Evolutionary conservation across 2,329 filamentous ascomycete genomes (phyloP).

Genomic region (Helminthosporium solani): DNA sequence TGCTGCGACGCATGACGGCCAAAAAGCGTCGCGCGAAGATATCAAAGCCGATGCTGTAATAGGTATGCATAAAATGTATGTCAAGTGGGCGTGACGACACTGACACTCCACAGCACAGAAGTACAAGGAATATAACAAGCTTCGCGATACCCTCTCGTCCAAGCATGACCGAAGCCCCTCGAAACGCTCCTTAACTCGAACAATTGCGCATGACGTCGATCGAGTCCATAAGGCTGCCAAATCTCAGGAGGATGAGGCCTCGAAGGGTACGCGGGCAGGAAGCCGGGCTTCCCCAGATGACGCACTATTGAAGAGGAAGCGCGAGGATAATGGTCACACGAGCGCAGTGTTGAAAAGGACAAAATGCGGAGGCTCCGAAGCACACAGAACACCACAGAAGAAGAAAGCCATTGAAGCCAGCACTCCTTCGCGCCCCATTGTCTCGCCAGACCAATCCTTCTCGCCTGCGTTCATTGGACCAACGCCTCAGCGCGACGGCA

Average conservation of each 20-base stretch:
- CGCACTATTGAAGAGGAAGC: conserved; percentile 29
- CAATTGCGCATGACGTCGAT: conserved; percentile 19
- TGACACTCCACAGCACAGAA: conserved; percentile 58
- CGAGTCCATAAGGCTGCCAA: conserved; percentile 30
- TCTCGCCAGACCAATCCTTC: conserved; percentile 21
- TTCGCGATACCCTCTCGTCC: conserved; percentile 47
- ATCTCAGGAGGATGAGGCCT: conserved; percentile 23
- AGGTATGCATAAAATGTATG: conserved; percentile 52
- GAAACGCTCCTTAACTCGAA: conserved; percentile 27
- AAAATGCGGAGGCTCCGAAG: neutral
- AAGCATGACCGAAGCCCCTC: conserved; percentile 36
- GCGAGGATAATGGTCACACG: conserved; percentile 17
- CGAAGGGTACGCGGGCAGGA: too few relatives aligned
- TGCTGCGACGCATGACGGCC: conserved; percentile 61
- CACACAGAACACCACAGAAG: neutral
- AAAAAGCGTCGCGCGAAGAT: conserved; percentile 70
- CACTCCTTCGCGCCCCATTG: neutral
- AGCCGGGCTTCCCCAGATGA: neutral
- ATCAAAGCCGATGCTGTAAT: conserved; percentile 73
- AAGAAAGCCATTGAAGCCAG: conserved; percentile 10
- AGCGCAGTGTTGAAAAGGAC: neutral
- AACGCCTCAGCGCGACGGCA: conserved; percentile 77
- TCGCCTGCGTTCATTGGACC: conserved; percentile 60
- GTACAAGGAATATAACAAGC: conserved; percentile 73
- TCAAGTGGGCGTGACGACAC: too few relatives aligned